These are phyloP conservation scores for Luffa aegyptiaca DNA, from an alignment of 306 rosid genomes.

Conservation along the genomic window DNA sequence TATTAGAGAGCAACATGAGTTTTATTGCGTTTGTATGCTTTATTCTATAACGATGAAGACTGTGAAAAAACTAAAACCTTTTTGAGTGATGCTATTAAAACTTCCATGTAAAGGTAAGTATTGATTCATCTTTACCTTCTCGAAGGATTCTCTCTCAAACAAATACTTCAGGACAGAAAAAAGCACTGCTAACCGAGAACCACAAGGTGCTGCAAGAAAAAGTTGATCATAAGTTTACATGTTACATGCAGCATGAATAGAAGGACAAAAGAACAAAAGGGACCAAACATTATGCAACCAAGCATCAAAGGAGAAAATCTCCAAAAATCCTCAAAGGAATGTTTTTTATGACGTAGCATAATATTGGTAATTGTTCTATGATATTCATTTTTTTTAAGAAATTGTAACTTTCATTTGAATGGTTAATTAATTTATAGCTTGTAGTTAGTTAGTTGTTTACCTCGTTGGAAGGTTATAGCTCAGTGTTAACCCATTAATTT, in stretches of 20 bases:
- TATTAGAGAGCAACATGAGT: not conserved
- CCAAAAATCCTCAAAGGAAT: no score
- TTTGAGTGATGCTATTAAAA: not conserved
- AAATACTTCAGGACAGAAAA: constrained; percentile 75
- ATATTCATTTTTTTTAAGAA: no score
- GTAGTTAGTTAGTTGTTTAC: no score
- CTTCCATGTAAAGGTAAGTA: not conserved
- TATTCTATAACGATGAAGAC: not conserved
- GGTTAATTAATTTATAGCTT: no score
- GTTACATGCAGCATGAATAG: not conserved
- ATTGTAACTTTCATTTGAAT: no score
- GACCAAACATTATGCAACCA: not conserved
- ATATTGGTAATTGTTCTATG: no score
- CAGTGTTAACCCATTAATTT: no score
- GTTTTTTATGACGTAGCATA: no score
- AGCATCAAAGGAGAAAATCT: not conserved
- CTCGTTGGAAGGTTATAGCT: no score
- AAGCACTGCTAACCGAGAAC: constrained; percentile 62
- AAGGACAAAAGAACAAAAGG: not conserved
- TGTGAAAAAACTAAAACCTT: not conserved
- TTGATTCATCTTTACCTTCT: constrained; percentile 39
- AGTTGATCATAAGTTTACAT: constrained; percentile 8
- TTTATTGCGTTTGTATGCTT: not conserved
- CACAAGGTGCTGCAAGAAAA: constrained; percentile 68
- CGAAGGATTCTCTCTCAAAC: constrained; percentile 53